A percentile compares a stretch with the other conserved stretches of the same genome.
Conservation (phyloP, 441 rosid species). For the Breynia disticha region DNA sequence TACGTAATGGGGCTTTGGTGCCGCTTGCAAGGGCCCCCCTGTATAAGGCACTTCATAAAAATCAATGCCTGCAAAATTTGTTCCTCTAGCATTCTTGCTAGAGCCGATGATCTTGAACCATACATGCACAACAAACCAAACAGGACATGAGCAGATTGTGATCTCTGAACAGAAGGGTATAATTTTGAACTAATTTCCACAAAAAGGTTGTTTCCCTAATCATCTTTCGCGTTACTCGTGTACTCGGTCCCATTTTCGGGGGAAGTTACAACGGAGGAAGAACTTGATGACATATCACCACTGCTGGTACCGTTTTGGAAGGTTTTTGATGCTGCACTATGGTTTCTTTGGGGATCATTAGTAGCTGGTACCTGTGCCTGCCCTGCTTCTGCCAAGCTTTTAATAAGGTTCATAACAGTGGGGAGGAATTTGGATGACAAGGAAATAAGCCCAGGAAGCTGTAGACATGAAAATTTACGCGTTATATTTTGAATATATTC, state of each 20-base stretch:
- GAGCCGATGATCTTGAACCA: conserved; percentile 13
- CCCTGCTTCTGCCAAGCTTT: conserved; percentile 82
- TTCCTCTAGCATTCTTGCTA: conserved; percentile 9
- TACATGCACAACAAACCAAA: conserved; percentile 11
- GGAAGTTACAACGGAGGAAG: conserved; percentile 36
- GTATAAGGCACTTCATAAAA: conserved; percentile 38
- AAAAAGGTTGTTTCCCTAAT: conserved; percentile 14
- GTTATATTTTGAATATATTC: no score
- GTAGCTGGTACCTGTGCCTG: conserved; percentile 45
- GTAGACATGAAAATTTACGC: conserved; percentile 11
- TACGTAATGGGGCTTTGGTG: conserved; percentile 24
- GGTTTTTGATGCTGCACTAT: conserved; percentile 24
- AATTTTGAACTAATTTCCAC: background rate
- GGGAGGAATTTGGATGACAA: conserved; percentile 81
- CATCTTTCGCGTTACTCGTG: conserved; percentile 35
- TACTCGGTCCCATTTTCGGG: conserved; percentile 23
- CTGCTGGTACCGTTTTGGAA: conserved; percentile 29
- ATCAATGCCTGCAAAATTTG: conserved; percentile 33
- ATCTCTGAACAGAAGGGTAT: background rate
- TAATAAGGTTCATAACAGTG: conserved; percentile 77
- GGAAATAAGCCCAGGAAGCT: conserved; percentile 89
- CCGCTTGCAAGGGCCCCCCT: conserved; percentile 18
- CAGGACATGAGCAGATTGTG: background rate
- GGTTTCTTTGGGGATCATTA: conserved; percentile 33
- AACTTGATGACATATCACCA: conserved; percentile 28